These are phyloP conservation scores for Epicoccum nigrum DNA, from an alignment of 2,329 filamentous ascomycete species.

Conservation along the genomic window DNA sequence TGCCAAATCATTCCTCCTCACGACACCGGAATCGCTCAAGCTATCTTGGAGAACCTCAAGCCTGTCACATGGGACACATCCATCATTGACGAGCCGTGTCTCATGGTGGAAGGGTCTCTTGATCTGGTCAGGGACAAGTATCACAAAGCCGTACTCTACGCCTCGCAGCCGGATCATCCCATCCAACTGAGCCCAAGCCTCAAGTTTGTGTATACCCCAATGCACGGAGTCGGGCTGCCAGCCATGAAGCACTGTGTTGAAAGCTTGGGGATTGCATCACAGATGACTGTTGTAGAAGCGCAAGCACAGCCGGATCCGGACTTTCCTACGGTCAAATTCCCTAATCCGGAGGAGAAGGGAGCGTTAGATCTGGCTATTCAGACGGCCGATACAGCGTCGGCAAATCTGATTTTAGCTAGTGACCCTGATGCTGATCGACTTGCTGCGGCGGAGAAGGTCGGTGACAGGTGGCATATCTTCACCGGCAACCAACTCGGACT, in stretches of 20 bases:
- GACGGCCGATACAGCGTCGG: conserved; percentile 58
- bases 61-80: conserved; percentile 58
- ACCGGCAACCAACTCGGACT: conserved; percentile 70
- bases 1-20: conserved; percentile 70
- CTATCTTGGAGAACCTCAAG: conserved; percentile 62
- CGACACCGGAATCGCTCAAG: conserved; percentile 63
- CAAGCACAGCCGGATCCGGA: conserved; percentile 66
- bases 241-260: conserved; percentile 53
- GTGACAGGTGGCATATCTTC: conserved; percentile 63
- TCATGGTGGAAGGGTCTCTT: conserved; percentile 52
- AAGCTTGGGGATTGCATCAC: conserved; percentile 48
- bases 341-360: conserved; percentile 69
- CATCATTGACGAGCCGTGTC: conserved; percentile 48
- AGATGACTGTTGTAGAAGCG: conserved; percentile 56
- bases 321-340: conserved; percentile 69
- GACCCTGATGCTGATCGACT: conserved; percentile 71
- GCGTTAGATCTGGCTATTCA: conserved; percentile 65
- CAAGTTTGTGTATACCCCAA: conserved; percentile 61
- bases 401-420: conserved; percentile 64
- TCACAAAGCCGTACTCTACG: conserved; percentile 51
- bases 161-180: conserved; percentile 40
- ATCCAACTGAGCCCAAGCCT: conserved; percentile 34
- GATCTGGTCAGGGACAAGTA: conserved; percentile 53
- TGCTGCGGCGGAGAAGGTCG: conserved; percentile 64
- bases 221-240: conserved; percentile 62